Base-by-base conservation (phyloP, 1,284 basidiomycete species). In the Apiotrichum veenhuisii region DNA sequence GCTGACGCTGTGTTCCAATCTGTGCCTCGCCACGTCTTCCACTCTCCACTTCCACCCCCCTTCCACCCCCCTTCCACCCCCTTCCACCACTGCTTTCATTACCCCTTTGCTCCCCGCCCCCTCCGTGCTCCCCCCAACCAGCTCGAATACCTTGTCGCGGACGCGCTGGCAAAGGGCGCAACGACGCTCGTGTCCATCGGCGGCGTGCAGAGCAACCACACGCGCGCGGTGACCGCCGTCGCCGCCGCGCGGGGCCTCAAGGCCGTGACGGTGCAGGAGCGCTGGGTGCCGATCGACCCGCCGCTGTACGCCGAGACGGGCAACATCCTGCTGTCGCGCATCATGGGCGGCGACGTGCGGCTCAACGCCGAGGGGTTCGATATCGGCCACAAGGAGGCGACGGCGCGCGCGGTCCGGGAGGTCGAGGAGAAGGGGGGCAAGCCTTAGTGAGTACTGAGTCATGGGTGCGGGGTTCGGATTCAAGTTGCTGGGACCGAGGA, bases 281-380 rank as follows among this genome's bases (percentile, higher is more conserved):
- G 45, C 46, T 72, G 70, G 70, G 70, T 72, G 11, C 70, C 70
- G 5, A 67, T 71, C 41, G 68, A 71, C 52, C 67, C 61, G 12
- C 70, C 65, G 15, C 59, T 69, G 23, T 72, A 70, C 52, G 64
- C 55, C 23, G 58, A 64, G 50, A 66, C 66, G 1, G 70, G 70
- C 30, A 72, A 72, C 57, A 72, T 72, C 55, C 59, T 68, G 12
- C 62, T 72, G 15, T 68, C 66, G 14, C 59, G 70, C 20, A 49
- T 72, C 37, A 70, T 72, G 70, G 70, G 68, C 23, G 70, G 68
- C 14, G 70, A 72, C 41, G 70, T 72, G 22, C 58, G 68, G 10
- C 57, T 69, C 12, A 67, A 67, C 44, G 51, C 61, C 17, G 67
- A 68, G 44, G 65, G 61, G 5, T 70, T 72, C 40, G 62, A 64